phyloP scores from a whole-genome alignment of 257 asterid species.

The Solanum piurae region DNA sequence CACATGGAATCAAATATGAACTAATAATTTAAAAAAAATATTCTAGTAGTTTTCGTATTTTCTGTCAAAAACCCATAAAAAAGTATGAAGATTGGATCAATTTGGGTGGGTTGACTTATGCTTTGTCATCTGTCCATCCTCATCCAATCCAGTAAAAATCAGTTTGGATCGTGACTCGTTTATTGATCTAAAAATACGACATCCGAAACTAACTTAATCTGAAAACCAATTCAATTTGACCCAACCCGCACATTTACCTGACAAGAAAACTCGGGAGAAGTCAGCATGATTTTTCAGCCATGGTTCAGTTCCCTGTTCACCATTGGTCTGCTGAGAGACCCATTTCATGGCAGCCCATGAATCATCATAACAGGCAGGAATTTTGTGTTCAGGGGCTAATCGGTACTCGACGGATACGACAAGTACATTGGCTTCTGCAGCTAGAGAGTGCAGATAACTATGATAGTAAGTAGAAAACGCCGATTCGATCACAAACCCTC shows the following conservation, averaged over 20 bases:
- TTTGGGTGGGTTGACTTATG: not conserved
- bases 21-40: no score
- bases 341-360: constrained; percentile 44
- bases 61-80: not conserved
- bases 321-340: constrained; percentile 25
- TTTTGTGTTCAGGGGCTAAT: constrained; percentile 52
- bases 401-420: constrained; percentile 62
- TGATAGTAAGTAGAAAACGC: constrained; percentile 50
- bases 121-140: not conserved
- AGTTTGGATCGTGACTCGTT: not conserved
- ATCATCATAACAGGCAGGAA: constrained; percentile 72
- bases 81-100: not conserved
- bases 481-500: constrained; percentile 46
- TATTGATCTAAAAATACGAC: not conserved
- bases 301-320: constrained; percentile 34
- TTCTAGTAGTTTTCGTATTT: not conserved
- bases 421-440: constrained; percentile 34
- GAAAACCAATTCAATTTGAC: not conserved
- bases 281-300: constrained; percentile 49
- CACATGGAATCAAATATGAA: not conserved
- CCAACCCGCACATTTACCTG: constrained; percentile 16
- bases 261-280: constrained; percentile 31
- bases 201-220: no score
- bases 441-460: constrained; percentile 26
- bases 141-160: not conserved